Evolutionary conservation across 345 rosid genomes (phyloP).

Genomic region (Moringa oleifera): DNA sequence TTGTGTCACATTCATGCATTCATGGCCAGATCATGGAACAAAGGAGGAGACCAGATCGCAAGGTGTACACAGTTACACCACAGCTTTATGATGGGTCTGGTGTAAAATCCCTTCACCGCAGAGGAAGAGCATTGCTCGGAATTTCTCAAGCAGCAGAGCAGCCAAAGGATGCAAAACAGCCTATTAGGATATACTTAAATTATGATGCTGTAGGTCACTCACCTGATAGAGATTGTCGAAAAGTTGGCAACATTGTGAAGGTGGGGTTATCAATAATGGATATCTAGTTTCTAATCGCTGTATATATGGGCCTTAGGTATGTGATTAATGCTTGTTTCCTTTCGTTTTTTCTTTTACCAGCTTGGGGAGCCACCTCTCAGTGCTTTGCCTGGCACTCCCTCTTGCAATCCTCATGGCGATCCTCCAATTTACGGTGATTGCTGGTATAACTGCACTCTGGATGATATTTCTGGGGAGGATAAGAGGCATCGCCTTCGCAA

Average conservation of each 20-base stretch:
- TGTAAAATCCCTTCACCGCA: conserved; percentile 35
- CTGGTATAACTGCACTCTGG: conserved; percentile 94
- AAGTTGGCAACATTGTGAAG: conserved; percentile 86
- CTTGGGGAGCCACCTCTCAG: conserved; percentile 85
- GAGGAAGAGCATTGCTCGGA: conserved; percentile 80
- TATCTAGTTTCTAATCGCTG: conserved; percentile 9
- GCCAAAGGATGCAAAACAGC: conserved; percentile 60
- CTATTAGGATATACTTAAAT: conserved; percentile 88
- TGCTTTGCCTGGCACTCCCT: conserved; percentile 45
- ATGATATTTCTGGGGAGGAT: conserved; percentile 89
- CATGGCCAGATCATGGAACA: conserved; percentile 90
- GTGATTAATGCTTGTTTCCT: conserved; percentile 15
- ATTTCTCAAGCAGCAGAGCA: conserved; percentile 23
- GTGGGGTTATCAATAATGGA: too few relatives aligned
- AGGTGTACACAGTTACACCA: conserved; percentile 79
- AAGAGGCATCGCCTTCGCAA: conserved; percentile 82
- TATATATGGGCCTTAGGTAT: neutral
- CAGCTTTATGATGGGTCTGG: conserved; percentile 69
- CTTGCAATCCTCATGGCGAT: conserved; percentile 67
- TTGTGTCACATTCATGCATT: conserved; percentile 82
- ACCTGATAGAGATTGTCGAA: conserved; percentile 76
- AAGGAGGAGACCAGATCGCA: conserved; percentile 79
- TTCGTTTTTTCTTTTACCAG: conserved; percentile 31
- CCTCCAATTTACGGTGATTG: conserved; percentile 91
- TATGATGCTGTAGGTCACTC: conserved; percentile 99